Evolutionary conservation across 2,329 filamentous ascomycete genomes (phyloP).

Genomic region (Macroventuria anomochaeta): DNA sequence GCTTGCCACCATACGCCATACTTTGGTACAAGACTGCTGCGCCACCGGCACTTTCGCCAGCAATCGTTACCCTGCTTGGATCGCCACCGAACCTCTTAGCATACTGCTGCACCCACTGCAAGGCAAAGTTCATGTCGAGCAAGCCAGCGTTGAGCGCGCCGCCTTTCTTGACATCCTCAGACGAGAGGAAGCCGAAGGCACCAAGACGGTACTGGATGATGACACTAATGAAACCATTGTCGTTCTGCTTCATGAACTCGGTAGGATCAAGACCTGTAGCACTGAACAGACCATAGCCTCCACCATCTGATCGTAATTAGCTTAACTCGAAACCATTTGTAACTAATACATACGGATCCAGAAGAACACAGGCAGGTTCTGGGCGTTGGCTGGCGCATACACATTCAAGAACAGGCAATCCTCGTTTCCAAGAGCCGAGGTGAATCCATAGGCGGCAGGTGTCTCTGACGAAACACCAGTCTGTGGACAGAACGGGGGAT

Average conservation of each 20-base stretch:
- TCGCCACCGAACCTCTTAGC: constrained; percentile 62
- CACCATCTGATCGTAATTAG: constrained; percentile 48
- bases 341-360: constrained; percentile 54
- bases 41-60: constrained; percentile 67
- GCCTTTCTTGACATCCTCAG: constrained; percentile 60
- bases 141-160: constrained; percentile 69
- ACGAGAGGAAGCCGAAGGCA: constrained; percentile 67
- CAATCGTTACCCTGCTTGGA: constrained; percentile 64
- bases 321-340: constrained; percentile 7
- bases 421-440: constrained; percentile 43
- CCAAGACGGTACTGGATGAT: constrained; percentile 71
- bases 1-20: constrained; percentile 50
- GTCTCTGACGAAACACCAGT: constrained; percentile 38
- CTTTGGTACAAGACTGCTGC: constrained; percentile 59
- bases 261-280: constrained; percentile 39
- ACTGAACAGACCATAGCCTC: constrained; percentile 47
- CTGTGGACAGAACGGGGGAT: constrained; percentile 48
- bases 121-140: constrained; percentile 66
- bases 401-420: constrained; percentile 54
- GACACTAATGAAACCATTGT: constrained; percentile 60
- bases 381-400: constrained; percentile 49
- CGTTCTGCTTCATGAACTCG: constrained; percentile 51
- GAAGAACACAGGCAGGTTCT: constrained; percentile 61
- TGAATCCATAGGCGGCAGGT: constrained; percentile 39
- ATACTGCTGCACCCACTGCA: constrained; percentile 68